Evolutionary conservation across 768 basidiomycete genomes (phyloP).

Genomic region (Tubosaeta sp.): DNA sequence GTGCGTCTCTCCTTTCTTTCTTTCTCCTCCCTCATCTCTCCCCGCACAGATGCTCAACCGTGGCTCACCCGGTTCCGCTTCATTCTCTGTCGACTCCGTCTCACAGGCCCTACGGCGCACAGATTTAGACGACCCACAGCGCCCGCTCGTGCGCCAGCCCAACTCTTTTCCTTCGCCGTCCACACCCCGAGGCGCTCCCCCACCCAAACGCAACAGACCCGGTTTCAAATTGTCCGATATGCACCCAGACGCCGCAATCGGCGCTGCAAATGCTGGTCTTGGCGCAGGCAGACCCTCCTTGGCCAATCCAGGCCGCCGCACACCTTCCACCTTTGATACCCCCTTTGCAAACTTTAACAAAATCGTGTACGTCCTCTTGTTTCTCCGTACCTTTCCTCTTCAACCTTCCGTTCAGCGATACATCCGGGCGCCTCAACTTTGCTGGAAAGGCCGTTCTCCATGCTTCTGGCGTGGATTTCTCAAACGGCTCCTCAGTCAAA

Average conservation of each 20-base stretch:
- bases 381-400: conserved; percentile 1
- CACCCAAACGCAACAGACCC: conserved; percentile 45
- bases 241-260: conserved; percentile 45
- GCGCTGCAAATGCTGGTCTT: conserved; percentile 62
- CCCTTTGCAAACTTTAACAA: conserved; percentile 92
- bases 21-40: conserved; percentile 12
- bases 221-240: conserved; percentile 63
- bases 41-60: conserved; percentile 45
- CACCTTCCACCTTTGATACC: conserved; percentile 49
- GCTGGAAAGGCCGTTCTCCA: conserved; percentile 90
- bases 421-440: conserved; percentile 93
- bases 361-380: conserved; percentile 70
- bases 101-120: conserved; percentile 38
- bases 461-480: conserved; percentile 84
- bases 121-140: conserved; percentile 27
- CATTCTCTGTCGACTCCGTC: conserved; percentile 38
- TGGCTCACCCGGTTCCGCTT: conserved; percentile 26
- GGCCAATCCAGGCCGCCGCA: conserved; percentile 35
- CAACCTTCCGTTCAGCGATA: conserved; percentile 56
- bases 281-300: conserved; percentile 62
- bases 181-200: conserved; percentile 30
- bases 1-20: conserved; percentile 40
- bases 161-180: conserved; percentile 29
- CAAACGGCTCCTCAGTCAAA: conserved; percentile 81
- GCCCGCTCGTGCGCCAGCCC: conserved; percentile 31